Conservation (phyloP, 306 rosid genomes). For the Ormosia emarginata region DNA sequence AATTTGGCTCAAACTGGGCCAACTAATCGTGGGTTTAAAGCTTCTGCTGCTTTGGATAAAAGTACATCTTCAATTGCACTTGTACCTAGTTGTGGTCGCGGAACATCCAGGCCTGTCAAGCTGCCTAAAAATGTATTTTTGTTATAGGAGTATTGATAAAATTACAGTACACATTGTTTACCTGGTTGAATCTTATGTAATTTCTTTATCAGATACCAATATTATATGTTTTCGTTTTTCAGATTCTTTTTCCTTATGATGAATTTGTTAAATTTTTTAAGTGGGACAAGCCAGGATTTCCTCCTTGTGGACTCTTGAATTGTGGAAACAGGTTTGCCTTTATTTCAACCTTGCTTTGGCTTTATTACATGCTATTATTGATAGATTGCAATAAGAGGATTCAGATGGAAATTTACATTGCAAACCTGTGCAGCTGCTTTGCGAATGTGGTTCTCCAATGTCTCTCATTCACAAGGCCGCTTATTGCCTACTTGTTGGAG, state of each 20-base stretch:
- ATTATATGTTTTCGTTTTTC: slow-evolving; percentile 25
- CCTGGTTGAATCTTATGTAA: neutral
- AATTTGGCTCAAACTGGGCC: slow-evolving; percentile 22
- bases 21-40: slow-evolving; percentile 33
- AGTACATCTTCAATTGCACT: slow-evolving; percentile 48
- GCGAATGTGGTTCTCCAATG: slow-evolving; percentile 99
- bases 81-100: slow-evolving; percentile 49
- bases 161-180: neutral
- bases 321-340: slow-evolving; percentile 80
- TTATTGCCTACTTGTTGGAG: slow-evolving; percentile 88
- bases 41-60: slow-evolving; percentile 41
- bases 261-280: slow-evolving; percentile 74
- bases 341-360: slow-evolving; percentile 9
- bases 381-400: neutral
- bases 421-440: slow-evolving; percentile 68
- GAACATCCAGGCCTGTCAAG: slow-evolving; percentile 57
- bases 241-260: slow-evolving; percentile 89
- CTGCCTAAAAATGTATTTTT: slow-evolving; percentile 60
- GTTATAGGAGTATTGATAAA: neutral
- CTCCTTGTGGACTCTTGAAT: slow-evolving; percentile 91
- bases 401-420: neutral
- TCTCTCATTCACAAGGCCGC: slow-evolving; percentile 85
- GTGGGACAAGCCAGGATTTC: slow-evolving; percentile 69
- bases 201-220: neutral
- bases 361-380: neutral